Percentiles rank a stretch among this genome's conserved stretches.
These are phyloP conservation scores for Teunomyces barrocoloradensis DNA, from an alignment of 805 yeast genomes.

Conservation along the genomic window DNA sequence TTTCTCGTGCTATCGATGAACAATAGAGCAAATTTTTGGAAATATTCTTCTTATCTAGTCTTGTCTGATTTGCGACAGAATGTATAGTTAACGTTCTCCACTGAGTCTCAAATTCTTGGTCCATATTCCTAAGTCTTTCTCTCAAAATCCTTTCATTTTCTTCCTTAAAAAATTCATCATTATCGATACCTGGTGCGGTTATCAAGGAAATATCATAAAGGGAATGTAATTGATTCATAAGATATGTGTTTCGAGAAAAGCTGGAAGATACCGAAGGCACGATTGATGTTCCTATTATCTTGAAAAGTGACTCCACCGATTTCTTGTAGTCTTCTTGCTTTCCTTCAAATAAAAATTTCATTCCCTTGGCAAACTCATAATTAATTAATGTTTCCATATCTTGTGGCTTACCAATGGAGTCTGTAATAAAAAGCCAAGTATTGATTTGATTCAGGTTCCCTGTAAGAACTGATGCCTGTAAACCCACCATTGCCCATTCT, in stretches of 20 bases:
- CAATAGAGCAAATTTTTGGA: slow-evolving; percentile 54
- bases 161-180: slow-evolving; percentile 8
- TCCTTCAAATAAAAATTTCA: slow-evolving; percentile 41
- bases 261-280: slow-evolving; percentile 37
- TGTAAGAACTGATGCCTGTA: slow-evolving; percentile 69
- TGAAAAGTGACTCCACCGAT: slow-evolving; percentile 51
- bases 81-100: slow-evolving; percentile 61
- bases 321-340: slow-evolving; percentile 32
- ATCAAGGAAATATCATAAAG: slow-evolving; percentile 34
- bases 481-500: slow-evolving; percentile 65
- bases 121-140: slow-evolving; percentile 32
- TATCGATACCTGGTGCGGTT: slow-evolving; percentile 11
- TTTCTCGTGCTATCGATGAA: slow-evolving; percentile 64
- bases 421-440: slow-evolving; percentile 59
- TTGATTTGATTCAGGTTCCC: slow-evolving; percentile 51
- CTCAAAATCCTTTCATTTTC: slow-evolving; percentile 21
- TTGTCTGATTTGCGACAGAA: slow-evolving; percentile 40
- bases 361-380: slow-evolving; percentile 63
- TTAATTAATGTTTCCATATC: slow-evolving; percentile 54
- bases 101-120: slow-evolving; percentile 52
- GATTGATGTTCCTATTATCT: slow-evolving; percentile 59
- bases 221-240: slow-evolving; percentile 38
- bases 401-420: slow-evolving; percentile 39
- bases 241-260: slow-evolving; percentile 33
- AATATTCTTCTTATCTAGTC: slow-evolving; percentile 33